Evolutionary conservation across 2,329 filamentous ascomycete species (phyloP), one percentile per base, ranked within the genome.

Genomic region (Rhinocladiella similis): DNA sequence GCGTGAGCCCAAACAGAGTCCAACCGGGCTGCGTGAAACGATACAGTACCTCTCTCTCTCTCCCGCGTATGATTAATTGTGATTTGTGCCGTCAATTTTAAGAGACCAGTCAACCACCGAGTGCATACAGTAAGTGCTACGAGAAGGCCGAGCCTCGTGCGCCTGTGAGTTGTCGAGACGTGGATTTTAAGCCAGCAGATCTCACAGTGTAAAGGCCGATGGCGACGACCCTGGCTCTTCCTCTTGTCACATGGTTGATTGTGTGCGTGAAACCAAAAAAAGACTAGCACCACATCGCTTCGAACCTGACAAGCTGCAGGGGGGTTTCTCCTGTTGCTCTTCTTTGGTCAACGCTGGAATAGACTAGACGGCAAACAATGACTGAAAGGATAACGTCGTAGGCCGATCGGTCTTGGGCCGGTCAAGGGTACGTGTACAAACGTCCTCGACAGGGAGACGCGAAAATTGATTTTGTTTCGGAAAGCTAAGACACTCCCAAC

Each of bases 401-500:
- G 25, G 43, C 10, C 22, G 43, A 46, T 46, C 43, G 43, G 43
- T 12, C n/a, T 27, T 27, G 20, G 22, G 18, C 42, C 42, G 42
- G 42, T 14, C 9, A 22, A 46, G 7, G 46, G 39, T 38, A 47
- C 10, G 22, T 36, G 39, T 13, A 20, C 20, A 47, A 43, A 16
- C 19, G 27, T 39, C 22, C 5, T 48, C n/a, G 47, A 33, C 22
- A 48, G 22, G 18, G 22, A 45, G 22, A 27, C n/a, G 14, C 10
- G 22, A 43, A 43, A 27, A 25, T 46, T 9, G 20, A 16, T 14
- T 33, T 53, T 27, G 55, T 53, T 46, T 53, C 46, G 39, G 50
- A 42, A 38, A 49, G 20, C 46, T 50, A 29, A 54, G 29, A 57
- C 45, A 50, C 35, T 49, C 29, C 33, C 51, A 53, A 16, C 45